These are phyloP conservation scores for Excoecaria cochinchinensis DNA, from an alignment of 345 rosid species.

Conservation along the genomic window DNA sequence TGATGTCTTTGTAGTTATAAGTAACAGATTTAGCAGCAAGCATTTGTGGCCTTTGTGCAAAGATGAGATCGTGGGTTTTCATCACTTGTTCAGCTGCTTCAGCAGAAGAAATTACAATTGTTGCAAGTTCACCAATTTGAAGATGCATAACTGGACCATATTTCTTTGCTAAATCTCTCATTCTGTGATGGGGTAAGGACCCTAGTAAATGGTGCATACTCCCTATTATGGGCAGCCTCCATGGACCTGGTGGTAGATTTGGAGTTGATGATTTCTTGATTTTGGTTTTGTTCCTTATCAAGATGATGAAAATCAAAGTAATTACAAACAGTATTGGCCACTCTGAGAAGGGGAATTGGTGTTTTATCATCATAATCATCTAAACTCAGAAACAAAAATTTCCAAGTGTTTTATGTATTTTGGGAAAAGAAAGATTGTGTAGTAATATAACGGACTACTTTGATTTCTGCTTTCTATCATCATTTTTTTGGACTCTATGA, in stretches of 20 bases:
- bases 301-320: not conserved
- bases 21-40: not conserved
- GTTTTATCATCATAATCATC: too few relatives aligned
- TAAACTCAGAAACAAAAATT: too few relatives aligned
- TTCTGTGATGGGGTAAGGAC: slow-evolving; percentile 3
- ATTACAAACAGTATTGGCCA: not conserved
- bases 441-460: too few relatives aligned
- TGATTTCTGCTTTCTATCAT: too few relatives aligned
- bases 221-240: slow-evolving; percentile 38
- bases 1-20: not conserved
- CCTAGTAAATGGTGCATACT: slow-evolving; percentile 29
- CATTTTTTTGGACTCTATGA: too few relatives aligned
- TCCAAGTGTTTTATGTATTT: too few relatives aligned
- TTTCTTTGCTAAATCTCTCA: not conserved
- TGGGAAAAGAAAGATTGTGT: too few relatives aligned
- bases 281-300: slow-evolving; percentile 2
- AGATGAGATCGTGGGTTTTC: slow-evolving; percentile 8
- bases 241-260: slow-evolving; percentile 33
- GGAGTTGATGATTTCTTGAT: not conserved
- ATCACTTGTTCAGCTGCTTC: not conserved
- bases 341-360: not conserved
- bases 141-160: slow-evolving; percentile 17
- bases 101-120: not conserved
- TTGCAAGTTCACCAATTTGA: slow-evolving; percentile 11
- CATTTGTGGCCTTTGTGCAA: not conserved